Percentiles rank a stretch among this genome's conserved stretches.
Evolutionary conservation across 805 yeast species (phyloP).

Genomic region (Cyberlindnera suaveolens): DNA sequence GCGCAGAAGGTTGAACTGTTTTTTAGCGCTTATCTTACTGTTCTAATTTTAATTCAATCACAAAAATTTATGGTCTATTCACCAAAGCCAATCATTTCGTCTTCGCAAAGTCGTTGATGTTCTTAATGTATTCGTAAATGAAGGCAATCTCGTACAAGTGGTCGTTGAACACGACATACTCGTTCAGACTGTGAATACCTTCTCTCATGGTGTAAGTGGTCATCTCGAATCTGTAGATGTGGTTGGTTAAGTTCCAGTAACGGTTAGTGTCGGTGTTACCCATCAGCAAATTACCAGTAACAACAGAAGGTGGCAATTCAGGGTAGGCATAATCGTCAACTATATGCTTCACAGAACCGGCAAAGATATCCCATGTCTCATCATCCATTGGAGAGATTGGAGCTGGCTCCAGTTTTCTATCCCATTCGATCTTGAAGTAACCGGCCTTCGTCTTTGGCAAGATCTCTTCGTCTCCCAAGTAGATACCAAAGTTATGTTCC

Average conservation of each 20-base stretch:
- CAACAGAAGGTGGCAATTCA: conserved; percentile 28
- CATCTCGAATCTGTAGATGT: conserved; percentile 60
- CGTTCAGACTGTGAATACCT: conserved; percentile 52
- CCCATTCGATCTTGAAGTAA: conserved; percentile 21
- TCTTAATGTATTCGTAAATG: conserved; percentile 41
- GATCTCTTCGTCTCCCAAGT: conserved; percentile 11
- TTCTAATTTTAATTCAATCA: too few relatives aligned
- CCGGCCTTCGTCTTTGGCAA: conserved; percentile 22
- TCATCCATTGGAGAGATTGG: conserved; percentile 12
- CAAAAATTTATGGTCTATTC: too few relatives aligned
- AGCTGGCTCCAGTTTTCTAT: conserved; percentile 13
- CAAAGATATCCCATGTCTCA: conserved; percentile 16
- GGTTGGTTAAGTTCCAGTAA: conserved; percentile 55
- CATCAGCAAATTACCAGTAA: conserved; percentile 54
- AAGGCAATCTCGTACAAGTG: conserved; percentile 50
- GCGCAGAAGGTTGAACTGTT: too few relatives aligned
- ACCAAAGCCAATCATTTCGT: background rate
- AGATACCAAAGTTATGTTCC: conserved; percentile 18
- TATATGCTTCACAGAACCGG: conserved; percentile 14
- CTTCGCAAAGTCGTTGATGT: conserved; percentile 27
- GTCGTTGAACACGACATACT: conserved; percentile 40
- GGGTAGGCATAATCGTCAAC: conserved; percentile 25
- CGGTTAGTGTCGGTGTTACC: conserved; percentile 69
- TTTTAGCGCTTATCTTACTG: too few relatives aligned
- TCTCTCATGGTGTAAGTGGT: conserved; percentile 29